These are phyloP conservation scores for Petunia axillaris DNA, from an alignment of 257 asterid species.

Conservation along the genomic window DNA sequence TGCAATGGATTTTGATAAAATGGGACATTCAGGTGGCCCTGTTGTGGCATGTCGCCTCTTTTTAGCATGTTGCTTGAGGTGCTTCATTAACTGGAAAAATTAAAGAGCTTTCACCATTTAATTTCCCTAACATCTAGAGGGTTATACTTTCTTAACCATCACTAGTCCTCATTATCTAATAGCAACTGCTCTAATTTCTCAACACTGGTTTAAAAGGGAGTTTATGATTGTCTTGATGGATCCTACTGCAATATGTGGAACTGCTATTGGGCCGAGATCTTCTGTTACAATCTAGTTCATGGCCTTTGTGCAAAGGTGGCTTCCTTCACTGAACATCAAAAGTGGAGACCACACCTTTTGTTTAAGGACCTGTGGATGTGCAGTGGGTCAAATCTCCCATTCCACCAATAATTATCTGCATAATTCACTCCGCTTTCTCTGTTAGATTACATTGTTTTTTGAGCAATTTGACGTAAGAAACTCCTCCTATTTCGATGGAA, in stretches of 20 bases:
- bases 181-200: constrained; percentile 45
- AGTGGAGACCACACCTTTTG: constrained; percentile 66
- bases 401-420: constrained; percentile 35
- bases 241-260: constrained; percentile 40
- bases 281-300: constrained; percentile 54
- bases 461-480: constrained; percentile 57
- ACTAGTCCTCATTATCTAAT: constrained; percentile 42
- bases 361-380: constrained; percentile 59
- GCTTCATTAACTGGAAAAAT: constrained; percentile 46
- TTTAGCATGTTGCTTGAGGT: constrained; percentile 40
- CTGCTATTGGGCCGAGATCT: constrained; percentile 39
- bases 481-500: constrained; percentile 42
- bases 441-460: constrained; percentile 48
- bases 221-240: constrained; percentile 47
- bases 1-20: constrained; percentile 45
- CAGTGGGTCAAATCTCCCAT: constrained; percentile 52
- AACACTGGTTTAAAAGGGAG: constrained; percentile 55
- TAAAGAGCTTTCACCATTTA: constrained; percentile 44
- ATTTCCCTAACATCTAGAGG: constrained; percentile 46
- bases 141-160: constrained; percentile 39
- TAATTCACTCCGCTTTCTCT: constrained; percentile 40
- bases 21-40: constrained; percentile 39
- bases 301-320: constrained; percentile 64
- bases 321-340: constrained; percentile 62
- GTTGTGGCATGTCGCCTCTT: constrained; percentile 20